Evolutionary conservation across 331 rosid genomes (phyloP).

Genomic region (Quercus tomentella): DNA sequence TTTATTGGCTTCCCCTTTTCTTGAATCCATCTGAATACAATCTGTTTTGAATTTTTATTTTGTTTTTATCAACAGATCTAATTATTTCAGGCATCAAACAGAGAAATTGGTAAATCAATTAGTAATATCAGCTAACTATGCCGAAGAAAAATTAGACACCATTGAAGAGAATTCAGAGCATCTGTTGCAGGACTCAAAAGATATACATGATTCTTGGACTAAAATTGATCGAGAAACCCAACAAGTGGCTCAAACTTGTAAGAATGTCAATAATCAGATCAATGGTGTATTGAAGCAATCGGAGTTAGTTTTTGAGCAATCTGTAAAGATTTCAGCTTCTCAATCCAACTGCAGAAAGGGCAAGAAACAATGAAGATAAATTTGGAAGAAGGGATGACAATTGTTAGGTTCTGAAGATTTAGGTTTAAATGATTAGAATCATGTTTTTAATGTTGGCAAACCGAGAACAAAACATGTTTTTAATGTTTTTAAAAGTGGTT

Average conservation of each 20-base stretch:
- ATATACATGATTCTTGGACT: slow-evolving; percentile 39
- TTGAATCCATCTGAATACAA: neutral
- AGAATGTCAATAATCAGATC: slow-evolving; percentile 46
- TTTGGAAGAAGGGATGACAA: slow-evolving; percentile 53
- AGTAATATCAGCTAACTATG: slow-evolving; percentile 57
- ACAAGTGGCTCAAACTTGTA: slow-evolving; percentile 41
- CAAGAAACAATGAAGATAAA: slow-evolving; percentile 56
- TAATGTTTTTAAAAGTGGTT: no score
- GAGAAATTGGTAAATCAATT: slow-evolving; percentile 84
- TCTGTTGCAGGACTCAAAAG: slow-evolving; percentile 41
- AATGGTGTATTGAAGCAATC: slow-evolving; percentile 49
- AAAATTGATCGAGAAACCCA: slow-evolving; percentile 38
- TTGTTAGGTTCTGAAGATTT: neutral
- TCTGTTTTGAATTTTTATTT: neutral
- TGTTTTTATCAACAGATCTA: slow-evolving; percentile 33
- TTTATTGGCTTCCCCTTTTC: neutral
- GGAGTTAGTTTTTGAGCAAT: slow-evolving; percentile 49
- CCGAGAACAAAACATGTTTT: no score
- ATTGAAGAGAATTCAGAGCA: slow-evolving; percentile 55
- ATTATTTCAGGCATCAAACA: slow-evolving; percentile 55
- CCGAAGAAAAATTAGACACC: slow-evolving; percentile 54
- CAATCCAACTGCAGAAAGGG: slow-evolving; percentile 55
- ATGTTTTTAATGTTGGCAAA: no score
- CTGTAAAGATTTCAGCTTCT: slow-evolving; percentile 43
- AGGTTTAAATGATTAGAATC: no score